A percentile compares a stretch with the other conserved stretches of the same genome.
Evolutionary conservation across 306 rosid genomes (phyloP).

Genomic region (Fragaria ananassa): DNA sequence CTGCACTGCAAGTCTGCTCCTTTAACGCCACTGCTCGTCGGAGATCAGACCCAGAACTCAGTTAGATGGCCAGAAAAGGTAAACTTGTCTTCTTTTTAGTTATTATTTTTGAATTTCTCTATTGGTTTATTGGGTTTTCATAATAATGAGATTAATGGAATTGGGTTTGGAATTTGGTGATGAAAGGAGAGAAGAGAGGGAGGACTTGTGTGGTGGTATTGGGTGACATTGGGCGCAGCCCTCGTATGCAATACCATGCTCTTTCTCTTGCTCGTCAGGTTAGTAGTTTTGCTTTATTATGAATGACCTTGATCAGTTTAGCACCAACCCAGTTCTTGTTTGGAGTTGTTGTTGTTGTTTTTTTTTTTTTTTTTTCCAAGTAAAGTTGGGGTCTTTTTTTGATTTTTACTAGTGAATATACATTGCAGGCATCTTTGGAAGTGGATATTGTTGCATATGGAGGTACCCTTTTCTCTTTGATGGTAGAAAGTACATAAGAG

Average conservation of each 20-base stretch:
- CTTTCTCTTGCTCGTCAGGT: slow-evolving; percentile 93
- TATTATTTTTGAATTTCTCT: too few relatives aligned
- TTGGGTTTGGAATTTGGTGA: slow-evolving; percentile 10
- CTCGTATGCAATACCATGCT: slow-evolving; percentile 97
- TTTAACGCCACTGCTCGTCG: not conserved
- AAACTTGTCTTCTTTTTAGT: not conserved
- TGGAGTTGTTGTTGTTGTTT: not conserved
- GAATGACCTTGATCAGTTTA: not conserved
- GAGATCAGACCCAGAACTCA: not conserved
- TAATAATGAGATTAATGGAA: not conserved
- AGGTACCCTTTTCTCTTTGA: slow-evolving; percentile 42
- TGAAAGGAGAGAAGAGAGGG: slow-evolving; percentile 47
- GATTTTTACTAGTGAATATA: slow-evolving; percentile 19
- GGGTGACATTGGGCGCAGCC: slow-evolving; percentile 95
- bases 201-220: slow-evolving; percentile 92
- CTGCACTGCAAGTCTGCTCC: not conserved
- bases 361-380: not conserved
- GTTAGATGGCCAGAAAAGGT: slow-evolving; percentile 14
- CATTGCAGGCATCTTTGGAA: slow-evolving; percentile 71
- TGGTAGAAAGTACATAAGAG: not conserved
- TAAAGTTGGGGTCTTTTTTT: not conserved
- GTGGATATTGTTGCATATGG: slow-evolving; percentile 92
- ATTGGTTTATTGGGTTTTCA: not conserved
- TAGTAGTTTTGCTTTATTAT: not conserved
- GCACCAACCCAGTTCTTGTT: slow-evolving; percentile 5